Evolutionary conservation across 345 rosid genomes (phyloP), one percentile per base, ranked within the genome.

Genomic region (Physaria fendleri): DNA sequence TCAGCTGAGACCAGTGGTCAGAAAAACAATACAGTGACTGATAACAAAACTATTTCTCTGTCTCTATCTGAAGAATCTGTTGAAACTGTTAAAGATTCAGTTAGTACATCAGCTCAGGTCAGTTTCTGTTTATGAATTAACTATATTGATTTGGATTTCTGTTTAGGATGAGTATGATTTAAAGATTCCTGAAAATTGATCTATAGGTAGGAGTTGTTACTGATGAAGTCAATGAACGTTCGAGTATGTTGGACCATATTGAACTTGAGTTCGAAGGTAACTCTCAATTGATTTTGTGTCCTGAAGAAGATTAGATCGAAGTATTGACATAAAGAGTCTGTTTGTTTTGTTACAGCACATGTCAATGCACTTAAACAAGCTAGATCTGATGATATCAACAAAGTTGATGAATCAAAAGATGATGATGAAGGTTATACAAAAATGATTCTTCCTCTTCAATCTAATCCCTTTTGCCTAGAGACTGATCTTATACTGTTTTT

Each of bases 171-270:
- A 27, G 10, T 38, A 48, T 32, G 13, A 1, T 20, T 34, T 22
- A 25, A 45, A 45, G 33, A 14, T 46, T 25, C 7, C 16, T 39
- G 8, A 10, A 29, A 21, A 7, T 12, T 54, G 33, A 66, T 61
- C 23, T 15, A 37, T 60, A 69, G 73, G 16, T 45, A 27, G 73
- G 68, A 69, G 73, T 62, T 53, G 67, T 61, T 60, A 69, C 62
- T 61, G 73, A 69, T 69, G 67, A 69, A 69, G 62, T 42, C 18
- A 14, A 2, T 43, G 25, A n/a, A 68, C 2, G 21, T 45, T 9
- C 68, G 5, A 69, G 62, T 38, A 61, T 69, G 67, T 61, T 61
- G 67, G 67, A 61, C 67, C 67, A 45, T 27, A 68, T 53, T 16
- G 67, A 68, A 44, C 49, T 28, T 44, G 73, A 60, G 62, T 68